phyloP scores from a whole-genome alignment of 2,329 filamentous ascomycete genomes.

The Colletotrichum sp. region DNA sequence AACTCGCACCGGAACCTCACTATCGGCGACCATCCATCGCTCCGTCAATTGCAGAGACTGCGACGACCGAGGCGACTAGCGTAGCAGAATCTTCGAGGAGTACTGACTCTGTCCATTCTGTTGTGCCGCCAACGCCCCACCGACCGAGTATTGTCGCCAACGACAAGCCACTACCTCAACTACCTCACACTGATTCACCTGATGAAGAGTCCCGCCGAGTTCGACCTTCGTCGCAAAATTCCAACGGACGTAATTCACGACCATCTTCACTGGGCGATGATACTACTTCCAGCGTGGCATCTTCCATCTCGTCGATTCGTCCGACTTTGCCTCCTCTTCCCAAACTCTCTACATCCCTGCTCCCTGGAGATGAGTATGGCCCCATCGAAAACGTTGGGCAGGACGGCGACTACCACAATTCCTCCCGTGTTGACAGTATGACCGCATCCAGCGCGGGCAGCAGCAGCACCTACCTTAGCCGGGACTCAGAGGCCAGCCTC shows the following conservation, averaged over 20 bases:
- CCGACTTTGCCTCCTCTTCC: constrained; percentile 61
- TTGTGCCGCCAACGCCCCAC: constrained; percentile 30
- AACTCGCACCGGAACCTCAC: constrained; percentile 41
- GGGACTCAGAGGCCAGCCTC: constrained; percentile 81
- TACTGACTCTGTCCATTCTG: constrained; percentile 30
- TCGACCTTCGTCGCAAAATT: constrained; percentile 12
- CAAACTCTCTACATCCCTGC: constrained; percentile 57
- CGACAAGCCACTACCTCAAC: constrained; percentile 72
- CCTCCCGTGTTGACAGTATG: constrained; percentile 70
- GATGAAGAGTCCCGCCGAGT: constrained; percentile 27
- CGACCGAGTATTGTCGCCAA: constrained; percentile 44
- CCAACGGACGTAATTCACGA: constrained; percentile 43
- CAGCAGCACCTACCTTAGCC: constrained; percentile 78
- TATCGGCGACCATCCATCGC: constrained; percentile 30
- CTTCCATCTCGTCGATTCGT: constrained; percentile 53
- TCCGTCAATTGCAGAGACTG: constrained; percentile 35
- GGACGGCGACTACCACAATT: constrained; percentile 55
- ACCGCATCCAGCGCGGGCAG: constrained; percentile 80
- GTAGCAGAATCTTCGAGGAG: constrained; percentile 43
- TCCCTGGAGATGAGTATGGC: constrained; percentile 53
- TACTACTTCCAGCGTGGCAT: constrained; percentile 45
- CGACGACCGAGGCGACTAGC: constrained; percentile 40
- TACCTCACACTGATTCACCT: constrained; percentile 60
- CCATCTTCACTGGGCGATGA: constrained; percentile 49
- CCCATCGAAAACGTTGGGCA: constrained; percentile 51